Conservation (phyloP, 768 basidiomycete genomes). For the Tylopilus plumbeoviolaceoides region DNA sequence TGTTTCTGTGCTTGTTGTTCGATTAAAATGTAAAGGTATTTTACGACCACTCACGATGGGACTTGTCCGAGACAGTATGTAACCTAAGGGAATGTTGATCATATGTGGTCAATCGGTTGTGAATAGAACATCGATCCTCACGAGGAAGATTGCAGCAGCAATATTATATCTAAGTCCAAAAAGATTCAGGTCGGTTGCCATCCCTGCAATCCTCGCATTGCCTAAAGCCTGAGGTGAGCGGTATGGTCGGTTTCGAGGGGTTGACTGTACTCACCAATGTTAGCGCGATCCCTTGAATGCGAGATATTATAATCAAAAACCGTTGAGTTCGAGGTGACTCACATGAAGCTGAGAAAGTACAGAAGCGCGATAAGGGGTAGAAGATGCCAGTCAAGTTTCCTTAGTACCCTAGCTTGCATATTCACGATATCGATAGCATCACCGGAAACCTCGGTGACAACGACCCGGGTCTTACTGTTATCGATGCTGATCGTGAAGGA, state of each 20-base stretch:
- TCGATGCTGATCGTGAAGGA: too few relatives aligned
- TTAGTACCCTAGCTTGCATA: too few relatives aligned
- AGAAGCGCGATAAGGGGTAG: too few relatives aligned
- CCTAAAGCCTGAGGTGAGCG: background rate
- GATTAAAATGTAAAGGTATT: background rate
- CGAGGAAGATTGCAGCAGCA: conserved; percentile 1
- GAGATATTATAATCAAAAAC: too few relatives aligned
- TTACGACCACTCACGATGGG: background rate
- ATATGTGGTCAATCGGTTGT: background rate
- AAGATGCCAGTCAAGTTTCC: too few relatives aligned
- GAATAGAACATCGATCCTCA: background rate
- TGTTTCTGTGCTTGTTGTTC: background rate
- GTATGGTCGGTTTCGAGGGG: background rate
- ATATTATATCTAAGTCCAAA: background rate
- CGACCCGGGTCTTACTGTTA: too few relatives aligned
- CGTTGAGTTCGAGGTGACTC: too few relatives aligned
- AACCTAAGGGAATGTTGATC: background rate
- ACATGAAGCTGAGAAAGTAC: too few relatives aligned
- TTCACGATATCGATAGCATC: too few relatives aligned
- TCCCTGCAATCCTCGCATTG: background rate
- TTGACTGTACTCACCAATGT: background rate
- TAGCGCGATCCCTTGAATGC: background rate
- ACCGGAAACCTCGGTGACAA: too few relatives aligned
- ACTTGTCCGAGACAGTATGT: background rate
- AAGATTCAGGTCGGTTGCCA: background rate